Evolutionary conservation across 192 early-diverging fungal genomes (phyloP), one percentile per base, ranked within the genome.

Genomic region (Coemansia sp.): DNA sequence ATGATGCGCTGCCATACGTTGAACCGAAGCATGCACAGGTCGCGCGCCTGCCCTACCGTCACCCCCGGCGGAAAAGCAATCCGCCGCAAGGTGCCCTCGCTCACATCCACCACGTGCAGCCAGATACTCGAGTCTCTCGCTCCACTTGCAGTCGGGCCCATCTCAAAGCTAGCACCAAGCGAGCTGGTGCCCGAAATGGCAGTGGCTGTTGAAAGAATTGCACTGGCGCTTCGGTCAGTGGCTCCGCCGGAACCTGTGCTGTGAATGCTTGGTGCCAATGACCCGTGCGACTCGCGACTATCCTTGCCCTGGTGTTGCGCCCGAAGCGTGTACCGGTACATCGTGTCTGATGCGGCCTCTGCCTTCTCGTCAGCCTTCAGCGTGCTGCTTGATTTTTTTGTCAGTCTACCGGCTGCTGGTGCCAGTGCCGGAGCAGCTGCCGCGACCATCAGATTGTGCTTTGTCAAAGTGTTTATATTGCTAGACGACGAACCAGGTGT

Each of bases 21-120:
- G 44, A 68, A 78, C 55, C 67, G 40, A 39, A 78, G 50, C 65
- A 78, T 68, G 46, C 70, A 78, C 9, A 78, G 51, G 15, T 78
- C 77, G 0, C 66, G 52, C 14, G 77, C 77, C 55, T 78, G 77
- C 7, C 58, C 59, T 1, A 73, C 71, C 24, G 59, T 53, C 11
- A 78, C 36, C 0, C 53, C 58, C 2, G 71, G 70, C 25, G 77
- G 77, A 56, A 78, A 73, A 25, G 40, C 22, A 11, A 78, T 40
- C 11, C 36, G 30, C 40, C 53, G 53, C 54, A 70, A 69, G 4
- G n/a, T 34, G 14, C 55, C 58, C 26, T 60, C 61, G 38, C 41
- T 46, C 3, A 58, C 62, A 36, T 78, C 69, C 10, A 55, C 58
- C 22, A 78, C 65, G n/a, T 60, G 36, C 28, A 78, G 20, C 33